A percentile compares a stretch with the other conserved stretches of the same genome.
Conservation (phyloP, 768 basidiomycete genomes). For the Auriscalpium vulgare region DNA sequence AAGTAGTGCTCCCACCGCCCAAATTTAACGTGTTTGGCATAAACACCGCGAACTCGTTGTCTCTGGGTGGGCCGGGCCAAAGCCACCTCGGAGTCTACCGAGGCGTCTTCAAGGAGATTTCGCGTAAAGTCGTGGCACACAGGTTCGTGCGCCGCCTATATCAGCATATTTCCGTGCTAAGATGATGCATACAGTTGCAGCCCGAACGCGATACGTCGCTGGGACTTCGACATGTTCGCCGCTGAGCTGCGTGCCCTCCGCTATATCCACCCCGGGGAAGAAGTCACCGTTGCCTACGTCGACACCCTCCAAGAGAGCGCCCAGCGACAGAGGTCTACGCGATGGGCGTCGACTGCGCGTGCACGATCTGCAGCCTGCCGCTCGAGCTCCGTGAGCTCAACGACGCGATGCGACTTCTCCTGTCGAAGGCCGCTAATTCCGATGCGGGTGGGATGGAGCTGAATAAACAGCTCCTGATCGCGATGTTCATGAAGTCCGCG, state of each 20-base stretch:
- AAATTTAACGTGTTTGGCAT: conserved; percentile 1
- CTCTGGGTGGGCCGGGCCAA: conserved; percentile 6
- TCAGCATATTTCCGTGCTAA: conserved; percentile 13
- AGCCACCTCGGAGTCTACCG: conserved; percentile 12
- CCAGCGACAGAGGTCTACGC: conserved; percentile 25
- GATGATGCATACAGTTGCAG: conserved; percentile 9
- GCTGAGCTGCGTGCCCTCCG: conserved; percentile 22
- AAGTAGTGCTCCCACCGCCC: background rate
- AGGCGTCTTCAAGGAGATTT: conserved; percentile 3
- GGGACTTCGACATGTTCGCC: conserved; percentile 23
- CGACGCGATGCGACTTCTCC: conserved; percentile 10
- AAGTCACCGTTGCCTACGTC: conserved; percentile 26
- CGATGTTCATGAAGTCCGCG: conserved; percentile 1
- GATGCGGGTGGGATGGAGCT: background rate
- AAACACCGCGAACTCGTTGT: conserved; percentile 5
- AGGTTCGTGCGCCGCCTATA: too few species aligned
- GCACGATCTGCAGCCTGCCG: conserved; percentile 23
- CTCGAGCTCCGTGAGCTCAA: background rate
- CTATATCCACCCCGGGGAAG: conserved; percentile 25
- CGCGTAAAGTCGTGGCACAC: too few species aligned
- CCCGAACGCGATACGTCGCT: conserved; percentile 17
- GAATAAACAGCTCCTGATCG: background rate
- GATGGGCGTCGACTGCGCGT: conserved; percentile 24
- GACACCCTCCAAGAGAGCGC: conserved; percentile 5
- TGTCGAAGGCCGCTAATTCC: background rate